A percentile compares a stretch with the other conserved stretches of the same genome.
These are phyloP conservation scores for Silybum marianum DNA, from an alignment of 129 eudicot genomes.

Conservation along the genomic window DNA sequence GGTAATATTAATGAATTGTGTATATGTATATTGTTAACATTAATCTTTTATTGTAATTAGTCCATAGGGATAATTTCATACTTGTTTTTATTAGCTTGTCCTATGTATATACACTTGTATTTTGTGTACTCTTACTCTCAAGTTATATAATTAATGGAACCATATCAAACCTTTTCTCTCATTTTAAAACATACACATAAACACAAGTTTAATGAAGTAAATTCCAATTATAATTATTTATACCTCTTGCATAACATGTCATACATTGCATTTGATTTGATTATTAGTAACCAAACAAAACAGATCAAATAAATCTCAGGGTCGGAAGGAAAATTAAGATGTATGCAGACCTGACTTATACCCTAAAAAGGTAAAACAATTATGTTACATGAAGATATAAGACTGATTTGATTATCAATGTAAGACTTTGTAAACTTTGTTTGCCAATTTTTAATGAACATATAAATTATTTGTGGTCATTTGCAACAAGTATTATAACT, in stretches of 20 bases:
- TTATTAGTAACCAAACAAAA: not conserved
- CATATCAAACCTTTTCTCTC: too few species aligned
- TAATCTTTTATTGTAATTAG: too few species aligned
- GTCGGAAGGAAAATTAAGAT: not conserved
- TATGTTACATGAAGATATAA: not conserved
- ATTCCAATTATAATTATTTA: too few species aligned
- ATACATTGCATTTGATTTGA: not conserved
- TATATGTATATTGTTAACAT: not conserved
- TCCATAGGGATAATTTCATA: too few species aligned
- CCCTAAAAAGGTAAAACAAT: not conserved
- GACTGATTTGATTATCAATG: not conserved
- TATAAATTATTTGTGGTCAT: not conserved
- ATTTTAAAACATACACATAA: too few species aligned
- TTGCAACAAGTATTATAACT: not conserved
- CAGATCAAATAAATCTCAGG: not conserved
- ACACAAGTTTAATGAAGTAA: not conserved
- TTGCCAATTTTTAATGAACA: constrained; percentile 4
- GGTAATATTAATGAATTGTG: not conserved
- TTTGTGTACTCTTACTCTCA: too few species aligned
- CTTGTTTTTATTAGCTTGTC: not conserved
- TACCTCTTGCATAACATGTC: not conserved
- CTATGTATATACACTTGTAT: not conserved
- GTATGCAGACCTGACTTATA: not conserved
- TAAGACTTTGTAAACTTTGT: not conserved
- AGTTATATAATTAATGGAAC: not conserved